Evolutionary conservation across 306 rosid genomes (phyloP), one percentile per base, ranked within the genome.

Genomic region (Malus domestica): DNA sequence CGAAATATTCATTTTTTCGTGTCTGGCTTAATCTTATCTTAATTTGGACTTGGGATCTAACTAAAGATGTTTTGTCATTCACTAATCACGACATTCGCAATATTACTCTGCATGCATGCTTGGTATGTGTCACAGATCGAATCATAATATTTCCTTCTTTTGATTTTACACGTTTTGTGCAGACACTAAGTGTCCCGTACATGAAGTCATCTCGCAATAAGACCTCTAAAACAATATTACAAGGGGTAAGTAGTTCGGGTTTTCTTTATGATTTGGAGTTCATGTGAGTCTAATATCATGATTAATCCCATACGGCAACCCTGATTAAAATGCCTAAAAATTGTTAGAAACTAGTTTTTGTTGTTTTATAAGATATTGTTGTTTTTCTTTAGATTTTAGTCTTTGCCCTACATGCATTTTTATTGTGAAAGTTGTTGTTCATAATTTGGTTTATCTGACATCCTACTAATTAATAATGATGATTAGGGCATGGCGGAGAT

Each of bases 171-270:
- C 33, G 42, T 67, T 27, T 76, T 15, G 59, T 80, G 78, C 96
- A 93, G 98, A 90, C 98, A 11, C 70, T 93, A 25, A 93, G 98
- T 86, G 96, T 91, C 66, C 98, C 98, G 27, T 93, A 93, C 83
- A 91, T 89, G 98, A 93, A 88, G 80, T 78, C 89, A 52, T 81
- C 89, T 0, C 82, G 86, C 75, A 85, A 83, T 78, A 88, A 84
- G 69, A 40, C 70, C 4, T 72, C 45, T 45, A 84, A 83, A 85
- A 55, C 78, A 38, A 73, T 79, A 49, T 49, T 49, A 83, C 91
- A 86, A 79, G 85, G 82, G 93, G 98, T 93, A 79, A 80, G 83
- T 49, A 15, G 20, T 49, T 49, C 15, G 20, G 20, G 55, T 49
- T 15, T 49, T 49, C 55, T 49, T 49, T 49, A 15, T 15, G 16